A percentile compares a stretch with the other conserved stretches of the same genome.
Conservation (phyloP, 768 basidiomycete species). For the Steccherinum ochraceum region DNA sequence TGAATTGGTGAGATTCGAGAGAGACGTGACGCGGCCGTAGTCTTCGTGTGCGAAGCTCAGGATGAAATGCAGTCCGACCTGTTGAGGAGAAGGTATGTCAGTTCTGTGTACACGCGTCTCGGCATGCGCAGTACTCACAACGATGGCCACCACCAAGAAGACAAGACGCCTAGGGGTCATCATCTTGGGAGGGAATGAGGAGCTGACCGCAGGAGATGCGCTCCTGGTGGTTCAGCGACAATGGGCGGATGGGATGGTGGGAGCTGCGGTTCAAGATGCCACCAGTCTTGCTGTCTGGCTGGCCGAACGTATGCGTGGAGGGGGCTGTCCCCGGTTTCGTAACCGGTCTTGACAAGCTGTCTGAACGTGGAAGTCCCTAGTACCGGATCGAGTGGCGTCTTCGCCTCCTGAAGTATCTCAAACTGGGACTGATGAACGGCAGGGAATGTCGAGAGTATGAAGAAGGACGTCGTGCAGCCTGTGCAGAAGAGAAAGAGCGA, state of each 20-base stretch:
- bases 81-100: background rate
- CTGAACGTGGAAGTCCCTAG: too few relatives aligned
- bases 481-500: background rate
- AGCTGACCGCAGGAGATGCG: too few relatives aligned
- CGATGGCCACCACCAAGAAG: constrained; percentile 30
- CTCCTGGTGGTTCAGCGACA: too few relatives aligned
- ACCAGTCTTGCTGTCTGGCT: background rate
- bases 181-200: constrained; percentile 34
- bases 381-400: too few relatives aligned
- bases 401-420: too few relatives aligned
- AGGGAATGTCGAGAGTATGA: background rate
- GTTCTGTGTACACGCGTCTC: background rate
- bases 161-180: constrained; percentile 60
- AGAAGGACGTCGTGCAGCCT: background rate
- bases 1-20: constrained; percentile 30
- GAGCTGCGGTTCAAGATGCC: background rate
- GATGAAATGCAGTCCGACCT: constrained; percentile 55
- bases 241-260: background rate
- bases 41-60: constrained; percentile 44
- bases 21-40: constrained; percentile 40
- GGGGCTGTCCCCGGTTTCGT: too few relatives aligned
- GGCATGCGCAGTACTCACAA: constrained; percentile 18
- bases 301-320: too few relatives aligned
- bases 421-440: background rate
- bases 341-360: too few relatives aligned